Evolutionary conservation across 257 asterid genomes (phyloP), one percentile per base, ranked within the genome.

Genomic region (Gardenia jasminoides): DNA sequence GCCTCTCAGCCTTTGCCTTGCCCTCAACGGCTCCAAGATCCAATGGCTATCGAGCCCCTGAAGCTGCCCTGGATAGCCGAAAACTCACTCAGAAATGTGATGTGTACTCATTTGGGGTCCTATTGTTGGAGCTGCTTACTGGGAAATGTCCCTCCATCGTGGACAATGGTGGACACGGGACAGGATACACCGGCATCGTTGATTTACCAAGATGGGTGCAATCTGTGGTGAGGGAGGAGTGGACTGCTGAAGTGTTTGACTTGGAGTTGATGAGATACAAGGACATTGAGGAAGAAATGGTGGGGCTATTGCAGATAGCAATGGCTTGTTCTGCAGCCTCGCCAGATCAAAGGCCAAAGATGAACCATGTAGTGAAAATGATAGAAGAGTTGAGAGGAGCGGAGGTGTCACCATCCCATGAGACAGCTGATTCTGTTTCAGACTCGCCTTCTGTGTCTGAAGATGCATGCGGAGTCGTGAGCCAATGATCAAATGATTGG

Each of bases 171-270:
- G 89, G 87, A 4, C 88, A 89, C 0, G 89, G 89, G 30, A 68
- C 85, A 6, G 93, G 90, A 65, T 88, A 84, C 31, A 80, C 88
- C 5, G 96, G 94, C 69, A 89, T 85, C 1, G 48, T 94, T 2
- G 98, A 95, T 83, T 82, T 95, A 67, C 99, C 99, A 0, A 89
- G 98, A 88, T 95, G 99, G 99, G 99, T 95, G 69, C 99, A 92
- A 81, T 90, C 97, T 26, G 97, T 95, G 28, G 99, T 95, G 86
- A 87, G 99, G 24, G 99, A 95, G 85, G 99, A 95, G 84, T 95
- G 99, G 99, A 95, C 99, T 0, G 97, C 99, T 2, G 99, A 95
- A 83, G 99, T 95, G 70, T 95, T 95, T 20, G 99, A 95, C 85
- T 82, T 93, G 93, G 99, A 93, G 89, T 91, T 95, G 28, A 95